Evolutionary conservation across 495 filamentous ascomycete species (phyloP).

Genomic region (Cercophora samala): DNA sequence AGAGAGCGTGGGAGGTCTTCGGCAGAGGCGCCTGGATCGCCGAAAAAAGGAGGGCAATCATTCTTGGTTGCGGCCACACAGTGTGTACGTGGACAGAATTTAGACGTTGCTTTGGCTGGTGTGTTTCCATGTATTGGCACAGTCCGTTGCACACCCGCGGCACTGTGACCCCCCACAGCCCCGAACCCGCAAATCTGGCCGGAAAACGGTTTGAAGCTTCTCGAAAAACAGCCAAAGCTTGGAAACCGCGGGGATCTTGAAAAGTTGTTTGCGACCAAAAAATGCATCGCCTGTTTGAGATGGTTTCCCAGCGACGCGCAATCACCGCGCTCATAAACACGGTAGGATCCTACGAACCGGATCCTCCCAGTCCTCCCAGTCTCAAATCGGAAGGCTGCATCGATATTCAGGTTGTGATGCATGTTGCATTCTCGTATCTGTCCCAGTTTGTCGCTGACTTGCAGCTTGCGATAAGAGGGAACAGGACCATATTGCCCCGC

Average conservation of each 20-base stretch:
- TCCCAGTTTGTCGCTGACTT: neutral
- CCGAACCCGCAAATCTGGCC: constrained; percentile 3
- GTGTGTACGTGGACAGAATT: neutral
- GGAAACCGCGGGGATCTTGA: neutral
- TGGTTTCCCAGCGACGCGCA: constrained; percentile 8
- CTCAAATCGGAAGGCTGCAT: neutral
- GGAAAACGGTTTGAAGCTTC: constrained; percentile 8
- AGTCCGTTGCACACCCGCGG: neutral
- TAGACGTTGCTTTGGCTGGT: neutral
- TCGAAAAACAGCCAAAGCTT: neutral
- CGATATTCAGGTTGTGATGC: neutral
- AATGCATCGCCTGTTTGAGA: neutral
- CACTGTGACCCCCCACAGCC: neutral
- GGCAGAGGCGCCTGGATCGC: constrained; percentile 13
- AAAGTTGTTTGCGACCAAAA: constrained; percentile 4
- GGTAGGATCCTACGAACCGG: neutral
- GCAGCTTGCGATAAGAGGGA: neutral
- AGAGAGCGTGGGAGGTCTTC: neutral
- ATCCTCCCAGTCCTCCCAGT: neutral
- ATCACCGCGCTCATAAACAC: constrained; percentile 5
- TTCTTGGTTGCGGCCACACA: neutral
- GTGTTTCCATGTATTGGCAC: neutral
- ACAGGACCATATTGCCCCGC: neutral
- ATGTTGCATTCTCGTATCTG: neutral
- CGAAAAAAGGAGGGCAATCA: neutral